Conservation (phyloP, 2,329 filamentous ascomycete species). For the Sarocladium kiliense region DNA sequence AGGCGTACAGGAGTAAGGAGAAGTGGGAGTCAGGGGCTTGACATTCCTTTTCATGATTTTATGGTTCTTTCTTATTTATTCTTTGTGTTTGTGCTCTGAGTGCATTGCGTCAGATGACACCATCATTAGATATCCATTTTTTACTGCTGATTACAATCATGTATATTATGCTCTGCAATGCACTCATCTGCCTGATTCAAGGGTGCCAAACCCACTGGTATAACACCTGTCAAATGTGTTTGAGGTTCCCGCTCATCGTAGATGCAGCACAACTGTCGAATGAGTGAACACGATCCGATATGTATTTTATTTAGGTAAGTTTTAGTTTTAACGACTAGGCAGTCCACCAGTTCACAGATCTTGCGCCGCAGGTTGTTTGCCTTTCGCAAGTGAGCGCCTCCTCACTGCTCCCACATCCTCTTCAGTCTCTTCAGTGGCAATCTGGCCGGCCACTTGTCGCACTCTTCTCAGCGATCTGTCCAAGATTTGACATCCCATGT, state of each 20-base stretch:
- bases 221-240: too few relatives aligned
- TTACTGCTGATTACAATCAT: neutral
- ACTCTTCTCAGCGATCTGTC: neutral
- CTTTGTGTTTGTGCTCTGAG: neutral
- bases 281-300: too few relatives aligned
- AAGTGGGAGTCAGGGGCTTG: neutral
- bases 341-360: too few relatives aligned
- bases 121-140: conserved; percentile 4
- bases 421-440: neutral
- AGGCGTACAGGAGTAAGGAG: neutral
- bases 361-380: neutral
- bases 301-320: too few relatives aligned
- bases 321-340: too few relatives aligned
- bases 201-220: too few relatives aligned
- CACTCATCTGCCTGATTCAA: too few relatives aligned
- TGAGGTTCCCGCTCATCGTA: too few relatives aligned
- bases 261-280: too few relatives aligned
- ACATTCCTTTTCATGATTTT: neutral
- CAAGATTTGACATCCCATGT: neutral
- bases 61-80: neutral
- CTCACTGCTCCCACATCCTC: neutral
- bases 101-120: neutral
- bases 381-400: neutral
- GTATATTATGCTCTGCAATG: too few relatives aligned
- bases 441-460: neutral